A percentile compares a stretch with the other conserved stretches of the same genome.
Evolutionary conservation across 441 rosid genomes (phyloP).

Genomic region (Syzygium syzygioides): DNA sequence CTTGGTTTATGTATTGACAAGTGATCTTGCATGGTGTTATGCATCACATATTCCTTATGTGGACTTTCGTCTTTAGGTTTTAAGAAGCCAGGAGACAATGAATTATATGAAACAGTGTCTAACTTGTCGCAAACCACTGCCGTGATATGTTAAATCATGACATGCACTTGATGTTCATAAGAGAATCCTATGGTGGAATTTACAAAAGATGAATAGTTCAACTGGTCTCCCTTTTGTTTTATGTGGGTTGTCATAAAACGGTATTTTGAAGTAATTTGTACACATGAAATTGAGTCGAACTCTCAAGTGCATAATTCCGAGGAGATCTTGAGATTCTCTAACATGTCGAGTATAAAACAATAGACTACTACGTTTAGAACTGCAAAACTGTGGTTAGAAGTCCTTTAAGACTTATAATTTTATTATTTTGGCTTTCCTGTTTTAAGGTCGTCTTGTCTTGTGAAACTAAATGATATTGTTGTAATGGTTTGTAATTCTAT

Average conservation of each 20-base stretch:
- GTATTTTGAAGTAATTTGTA: not conserved
- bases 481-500: not conserved
- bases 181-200: not conserved
- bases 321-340: not conserved
- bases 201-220: not conserved
- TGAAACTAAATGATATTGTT: not conserved
- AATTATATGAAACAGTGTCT: not conserved
- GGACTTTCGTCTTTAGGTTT: not conserved
- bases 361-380: not conserved
- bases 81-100: not conserved
- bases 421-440: not conserved
- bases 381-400: not conserved
- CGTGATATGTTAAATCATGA: not conserved
- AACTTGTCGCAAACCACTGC: not conserved
- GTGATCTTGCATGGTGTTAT: not conserved
- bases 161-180: not conserved
- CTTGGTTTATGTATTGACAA: not conserved
- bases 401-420: not conserved
- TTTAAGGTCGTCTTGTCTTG: not conserved
- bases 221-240: not conserved
- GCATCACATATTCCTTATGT: not conserved
- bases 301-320: not conserved
- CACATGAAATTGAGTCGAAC: not conserved
- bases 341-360: not conserved
- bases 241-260: not conserved